Evolutionary conservation across 176 grass and related monocot species (phyloP).

Genomic region (Puccinellia tenuiflora): DNA sequence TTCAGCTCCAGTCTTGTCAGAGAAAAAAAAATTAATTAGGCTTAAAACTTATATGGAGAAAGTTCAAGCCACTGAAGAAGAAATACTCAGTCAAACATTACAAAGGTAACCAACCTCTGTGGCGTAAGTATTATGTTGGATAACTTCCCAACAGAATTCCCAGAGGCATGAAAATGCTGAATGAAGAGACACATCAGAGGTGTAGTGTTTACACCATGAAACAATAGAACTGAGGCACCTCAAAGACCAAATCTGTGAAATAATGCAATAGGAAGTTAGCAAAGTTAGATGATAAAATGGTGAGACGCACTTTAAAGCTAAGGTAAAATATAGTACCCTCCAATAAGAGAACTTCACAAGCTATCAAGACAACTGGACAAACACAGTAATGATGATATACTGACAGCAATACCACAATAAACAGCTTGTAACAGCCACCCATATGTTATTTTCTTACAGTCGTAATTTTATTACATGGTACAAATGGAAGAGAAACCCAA

Average conservation of each 20-base stretch:
- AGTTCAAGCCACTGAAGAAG: neutral
- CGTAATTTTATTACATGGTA: neutral
- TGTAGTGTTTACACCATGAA: slow-evolving; percentile 60
- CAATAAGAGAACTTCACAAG: neutral
- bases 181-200: slow-evolving; percentile 31
- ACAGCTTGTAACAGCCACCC: neutral
- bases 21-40: slow-evolving; percentile 10
- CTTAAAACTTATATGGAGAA: slow-evolving; percentile 20
- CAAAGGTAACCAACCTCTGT: slow-evolving; percentile 59
- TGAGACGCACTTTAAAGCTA: neutral
- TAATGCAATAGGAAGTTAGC: slow-evolving; percentile 11
- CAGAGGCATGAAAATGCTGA: slow-evolving; percentile 64
- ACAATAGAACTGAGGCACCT: slow-evolving; percentile 59
- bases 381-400: neutral
- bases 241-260: slow-evolving; percentile 74
- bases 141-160: slow-evolving; percentile 84
- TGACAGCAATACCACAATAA: neutral
- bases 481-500: neutral
- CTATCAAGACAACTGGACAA: neutral
- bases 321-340: neutral
- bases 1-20: slow-evolving; percentile 66
- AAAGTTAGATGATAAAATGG: slow-evolving; percentile 13
- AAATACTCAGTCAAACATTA: slow-evolving; percentile 12
- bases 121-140: slow-evolving; percentile 43
- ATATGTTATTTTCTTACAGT: neutral